Evolutionary conservation across 148 eudicot species (phyloP).

Genomic region (Chenopodium suecicum): DNA sequence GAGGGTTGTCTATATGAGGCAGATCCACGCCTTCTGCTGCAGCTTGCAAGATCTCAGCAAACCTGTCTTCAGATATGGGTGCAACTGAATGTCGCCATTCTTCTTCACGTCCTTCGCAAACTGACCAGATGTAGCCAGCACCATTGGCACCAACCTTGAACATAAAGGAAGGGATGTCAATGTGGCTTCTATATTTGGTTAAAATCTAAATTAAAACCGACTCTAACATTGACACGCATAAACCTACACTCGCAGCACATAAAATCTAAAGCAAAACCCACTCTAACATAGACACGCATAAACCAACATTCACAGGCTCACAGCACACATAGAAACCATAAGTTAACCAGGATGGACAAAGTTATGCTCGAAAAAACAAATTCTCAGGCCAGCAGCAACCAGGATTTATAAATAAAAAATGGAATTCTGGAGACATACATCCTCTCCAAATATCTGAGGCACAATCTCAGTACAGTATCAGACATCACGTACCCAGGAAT

Average conservation of each 20-base stretch:
- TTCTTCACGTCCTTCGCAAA: slow-evolving; percentile 72
- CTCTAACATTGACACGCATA: not conserved
- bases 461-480: not conserved
- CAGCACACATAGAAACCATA: not conserved
- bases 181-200: not conserved
- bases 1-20: slow-evolving; percentile 42
- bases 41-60: slow-evolving; percentile 53
- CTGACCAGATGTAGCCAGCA: slow-evolving; percentile 84
- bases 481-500: not conserved
- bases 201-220: not conserved
- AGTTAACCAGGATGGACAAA: not conserved
- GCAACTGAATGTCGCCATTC: slow-evolving; percentile 92
- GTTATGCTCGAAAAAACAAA: not conserved
- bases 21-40: slow-evolving; percentile 53
- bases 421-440: not conserved
- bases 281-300: not conserved
- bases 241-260: not conserved
- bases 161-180: slow-evolving; percentile 8
- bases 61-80: slow-evolving; percentile 76
- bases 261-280: not conserved
- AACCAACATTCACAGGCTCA: not conserved
- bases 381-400: not conserved
- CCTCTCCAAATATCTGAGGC: not conserved
- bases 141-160: slow-evolving; percentile 85
- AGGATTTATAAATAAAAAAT: not conserved